Base-by-base conservation (phyloP, 2,329 filamentous ascomycete species). In the Cadophora sp. region DNA sequence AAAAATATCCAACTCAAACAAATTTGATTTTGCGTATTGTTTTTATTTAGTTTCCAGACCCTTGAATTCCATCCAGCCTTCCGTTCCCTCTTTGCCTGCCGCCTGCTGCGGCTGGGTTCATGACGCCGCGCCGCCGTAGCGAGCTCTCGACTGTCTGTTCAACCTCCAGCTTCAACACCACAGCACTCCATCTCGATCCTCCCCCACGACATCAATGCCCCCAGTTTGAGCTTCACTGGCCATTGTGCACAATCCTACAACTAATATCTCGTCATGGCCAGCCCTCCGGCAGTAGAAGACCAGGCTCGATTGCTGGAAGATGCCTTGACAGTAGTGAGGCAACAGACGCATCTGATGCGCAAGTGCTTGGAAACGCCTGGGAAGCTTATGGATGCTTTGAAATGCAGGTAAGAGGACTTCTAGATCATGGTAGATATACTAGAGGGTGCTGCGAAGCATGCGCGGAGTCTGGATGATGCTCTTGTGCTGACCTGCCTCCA, bases 311-410 rank as follows among this genome's bases (percentile, higher is more conserved):
- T 99, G 83, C 90, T 99, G 75, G 96, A 99, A 83, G 96, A 99
- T 90, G 96, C 96, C 77, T 84, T 98, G 81, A 89, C 92, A 69
- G 95, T 97, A 62, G 96, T 99, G 81, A 93, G 95, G 82, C 95
- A 98, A 83, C 96, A 99, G 87, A 96, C 95, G 67, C 89, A 90
- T 77, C 87, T 97, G 79, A 99, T 99, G 96, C 94, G 95, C 83
- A 95, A 96, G 84, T 98, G 94, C 77, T 87, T 99, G 69, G 96
- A 99, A 79, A 96, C 93, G 11, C 94, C 96, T 7, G 95, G 96
- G 72, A 99, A 99, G 87, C 89, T 99, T 73, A 99, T 99, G 96
- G 96, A 99, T 84, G 96, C 96, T 76, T 88, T 99, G 76, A 99
- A 99, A 83, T 98, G 95, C 92, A 97, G 94, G 96, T 98, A 87